Percentiles rank a stretch among this genome's conserved stretches.
These are phyloP conservation scores for Pezicula radicicola DNA, from an alignment of 2,329 filamentous ascomycete genomes.

Conservation along the genomic window DNA sequence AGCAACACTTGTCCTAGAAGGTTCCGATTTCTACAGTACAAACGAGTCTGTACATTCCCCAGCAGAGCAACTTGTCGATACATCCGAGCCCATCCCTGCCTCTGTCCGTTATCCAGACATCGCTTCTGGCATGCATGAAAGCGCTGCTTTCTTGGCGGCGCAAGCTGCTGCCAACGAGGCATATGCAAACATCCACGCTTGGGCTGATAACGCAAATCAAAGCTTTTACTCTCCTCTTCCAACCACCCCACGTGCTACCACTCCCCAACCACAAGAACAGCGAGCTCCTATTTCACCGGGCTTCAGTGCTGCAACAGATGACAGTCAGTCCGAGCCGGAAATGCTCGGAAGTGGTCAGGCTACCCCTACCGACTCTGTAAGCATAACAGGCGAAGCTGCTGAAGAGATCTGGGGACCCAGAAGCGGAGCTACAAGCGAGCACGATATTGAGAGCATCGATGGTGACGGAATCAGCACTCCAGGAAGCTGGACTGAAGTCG, in stretches of 20 bases:
- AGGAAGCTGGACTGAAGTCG: conserved; percentile 63
- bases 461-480: conserved; percentile 56
- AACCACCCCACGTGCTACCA: conserved; percentile 35
- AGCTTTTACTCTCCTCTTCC: conserved; percentile 62
- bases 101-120: conserved; percentile 4
- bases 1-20: conserved; percentile 1
- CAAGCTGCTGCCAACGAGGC: conserved; percentile 35
- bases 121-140: conserved; percentile 32
- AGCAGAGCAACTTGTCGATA: conserved; percentile 24
- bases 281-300: conserved; percentile 16
- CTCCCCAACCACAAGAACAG: conserved; percentile 12
- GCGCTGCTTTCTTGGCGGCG: background rate
- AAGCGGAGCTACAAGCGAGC: conserved; percentile 38
- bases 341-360: conserved; percentile 50
- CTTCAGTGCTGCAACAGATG: conserved; percentile 20
- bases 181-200: conserved; percentile 62
- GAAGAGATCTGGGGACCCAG: conserved; percentile 34
- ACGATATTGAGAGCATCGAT: conserved; percentile 57
- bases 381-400: conserved; percentile 47
- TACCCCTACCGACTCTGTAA: conserved; percentile 58
- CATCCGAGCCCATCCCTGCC: conserved; percentile 21
- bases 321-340: conserved; percentile 13
- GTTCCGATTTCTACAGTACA: background rate
- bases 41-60: background rate
- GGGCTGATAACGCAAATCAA: conserved; percentile 46